Conservation (phyloP, 75 land plant genomes). For the Chamaecyparis obtusa region DNA sequence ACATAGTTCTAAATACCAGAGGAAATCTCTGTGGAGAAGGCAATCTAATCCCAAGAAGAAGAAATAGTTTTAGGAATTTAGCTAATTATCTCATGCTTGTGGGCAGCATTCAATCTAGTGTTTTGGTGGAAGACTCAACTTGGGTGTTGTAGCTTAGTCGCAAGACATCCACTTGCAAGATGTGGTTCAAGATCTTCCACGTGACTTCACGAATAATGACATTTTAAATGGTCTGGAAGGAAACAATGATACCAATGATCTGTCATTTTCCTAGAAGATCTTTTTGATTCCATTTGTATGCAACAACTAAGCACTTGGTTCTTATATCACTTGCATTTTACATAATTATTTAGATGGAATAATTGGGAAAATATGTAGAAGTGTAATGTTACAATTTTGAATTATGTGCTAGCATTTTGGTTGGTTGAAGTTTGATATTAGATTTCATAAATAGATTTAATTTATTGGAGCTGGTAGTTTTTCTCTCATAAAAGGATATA, state of each 20-base stretch:
- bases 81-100: slow-evolving; percentile 29
- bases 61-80: slow-evolving; percentile 37
- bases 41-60: slow-evolving; percentile 26
- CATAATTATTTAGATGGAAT: slow-evolving; percentile 1
- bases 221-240: slow-evolving; percentile 19
- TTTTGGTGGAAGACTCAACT: slow-evolving; percentile 15
- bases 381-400: slow-evolving; percentile 6
- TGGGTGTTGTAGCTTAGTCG: slow-evolving; percentile 21
- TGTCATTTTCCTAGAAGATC: slow-evolving; percentile 46
- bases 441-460: slow-evolving; percentile 2
- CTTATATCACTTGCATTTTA: not conserved
- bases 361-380: not conserved
- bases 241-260: slow-evolving; percentile 27
- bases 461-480: slow-evolving; percentile 9
- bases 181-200: slow-evolving; percentile 39
- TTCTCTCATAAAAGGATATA: slow-evolving; percentile 11
- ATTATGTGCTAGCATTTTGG: not conserved
- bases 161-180: slow-evolving; percentile 51
- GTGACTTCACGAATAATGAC: slow-evolving; percentile 42
- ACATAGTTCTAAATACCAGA: slow-evolving; percentile 11
- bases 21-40: slow-evolving; percentile 11
- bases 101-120: slow-evolving; percentile 8
- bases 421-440: slow-evolving; percentile 6
- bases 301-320: not conserved
- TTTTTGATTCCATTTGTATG: not conserved